phyloP scores from a whole-genome alignment of 805 yeast genomes.

The Kluyveromyces wickerhamii region DNA sequence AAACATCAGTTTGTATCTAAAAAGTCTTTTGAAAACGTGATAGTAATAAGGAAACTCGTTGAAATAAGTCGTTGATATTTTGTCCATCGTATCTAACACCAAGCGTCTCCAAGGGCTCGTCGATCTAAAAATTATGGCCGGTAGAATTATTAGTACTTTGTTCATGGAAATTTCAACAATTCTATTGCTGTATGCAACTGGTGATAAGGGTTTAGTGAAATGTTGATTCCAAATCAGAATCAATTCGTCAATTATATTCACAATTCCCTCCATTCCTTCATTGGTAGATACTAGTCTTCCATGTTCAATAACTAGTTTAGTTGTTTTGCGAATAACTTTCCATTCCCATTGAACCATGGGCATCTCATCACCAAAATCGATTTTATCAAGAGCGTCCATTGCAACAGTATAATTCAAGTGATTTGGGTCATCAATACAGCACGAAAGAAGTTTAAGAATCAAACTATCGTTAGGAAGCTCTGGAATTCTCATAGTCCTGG shows the following conservation, averaged over 20 bases:
- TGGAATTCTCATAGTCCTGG: slow-evolving; percentile 14
- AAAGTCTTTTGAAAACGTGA: slow-evolving; percentile 25
- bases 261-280: not conserved
- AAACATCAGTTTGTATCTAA: slow-evolving; percentile 23
- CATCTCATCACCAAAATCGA: slow-evolving; percentile 5
- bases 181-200: slow-evolving; percentile 21
- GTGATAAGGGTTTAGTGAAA: slow-evolving; percentile 15
- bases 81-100: slow-evolving; percentile 13
- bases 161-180: slow-evolving; percentile 23
- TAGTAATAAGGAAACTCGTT: slow-evolving; percentile 26
- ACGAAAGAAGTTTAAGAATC: slow-evolving; percentile 2
- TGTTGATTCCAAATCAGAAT: slow-evolving; percentile 14
- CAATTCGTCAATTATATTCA: slow-evolving; percentile 14
- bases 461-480: slow-evolving; percentile 4
- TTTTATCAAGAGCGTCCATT: not conserved
- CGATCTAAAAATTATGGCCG: slow-evolving; percentile 22
- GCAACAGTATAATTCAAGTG: slow-evolving; percentile 3
- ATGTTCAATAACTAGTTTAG: not conserved
- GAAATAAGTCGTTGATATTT: slow-evolving; percentile 23
- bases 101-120: slow-evolving; percentile 1
- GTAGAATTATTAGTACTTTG: slow-evolving; percentile 20
- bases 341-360: slow-evolving; percentile 14
- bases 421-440: slow-evolving; percentile 5
- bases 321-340: not conserved
- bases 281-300: slow-evolving; percentile 1